Evolutionary conservation across 305 asterid species (phyloP), one percentile per base, ranked within the genome.

Genomic region (Fraxinus platypoda): DNA sequence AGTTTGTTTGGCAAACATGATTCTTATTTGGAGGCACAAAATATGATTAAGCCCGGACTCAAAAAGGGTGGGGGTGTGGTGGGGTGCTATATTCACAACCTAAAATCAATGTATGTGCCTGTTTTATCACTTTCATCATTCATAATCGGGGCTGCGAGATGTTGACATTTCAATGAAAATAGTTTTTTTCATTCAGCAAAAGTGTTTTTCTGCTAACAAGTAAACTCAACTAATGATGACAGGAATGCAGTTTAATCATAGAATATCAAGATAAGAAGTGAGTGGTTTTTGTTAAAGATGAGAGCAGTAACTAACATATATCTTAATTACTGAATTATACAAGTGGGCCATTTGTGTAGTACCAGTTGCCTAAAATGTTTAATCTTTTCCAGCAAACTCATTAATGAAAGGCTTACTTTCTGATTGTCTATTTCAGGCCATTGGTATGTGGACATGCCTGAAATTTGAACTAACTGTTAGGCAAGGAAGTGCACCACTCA

Each of bases 111-210:
- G 87, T 78, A 76, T 81, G 80, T 52, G 74, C 81, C 31, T 49
- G 86, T 68, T 72, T 83, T 78, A 75, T 83, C 78, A 35, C 73
- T 85, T 71, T 83, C 86, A 77, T 84, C 79, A 75, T 78, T 82
- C 79, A 86, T 85, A 84, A 76, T 89, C 81, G 30, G 82, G 81
- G 81, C 68, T 66, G 9, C 74, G 81, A 31, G 92, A 89, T 78
- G 89, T 80, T 78, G 90, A 87, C 91, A 80, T 74, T 76, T 85
- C 86, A 80, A 11, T 15, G 46, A 35, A 66, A 70, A 68, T 26
- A 28, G 75, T 78, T 83, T 83, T 80, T 83, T 41, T 13, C 81
- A 68, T 30, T 77, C 57, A 85, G 79, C 78, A 52, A 21, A 54
- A 79, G 37, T 74, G 72, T 59, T 85, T 83, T 84, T 78, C 80